phyloP scores from a whole-genome alignment of 2,329 filamentous ascomycete genomes.

The Fusarium goolgardi region DNA sequence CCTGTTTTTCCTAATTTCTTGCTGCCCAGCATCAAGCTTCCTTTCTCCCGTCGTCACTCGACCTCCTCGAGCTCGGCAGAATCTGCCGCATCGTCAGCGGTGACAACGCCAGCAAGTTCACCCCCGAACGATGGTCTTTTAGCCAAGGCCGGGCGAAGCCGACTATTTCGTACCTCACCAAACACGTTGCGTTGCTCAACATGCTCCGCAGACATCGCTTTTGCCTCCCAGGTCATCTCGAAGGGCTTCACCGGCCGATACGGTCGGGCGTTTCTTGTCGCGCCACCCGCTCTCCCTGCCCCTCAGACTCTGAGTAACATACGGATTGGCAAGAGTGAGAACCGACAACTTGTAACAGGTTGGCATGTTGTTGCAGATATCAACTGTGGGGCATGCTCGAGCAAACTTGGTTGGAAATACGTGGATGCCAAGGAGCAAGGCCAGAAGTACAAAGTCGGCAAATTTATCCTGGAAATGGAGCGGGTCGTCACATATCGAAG shows the following conservation, averaged over 20 bases:
- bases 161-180: conserved; percentile 59
- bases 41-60: conserved; percentile 59
- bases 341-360: conserved; percentile 70
- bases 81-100: conserved; percentile 46
- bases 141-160: conserved; percentile 26
- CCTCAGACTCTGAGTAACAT: conserved; percentile 63
- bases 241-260: conserved; percentile 75
- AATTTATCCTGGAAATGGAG: conserved; percentile 74
- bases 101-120: conserved; percentile 48
- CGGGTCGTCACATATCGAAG: conserved; percentile 63
- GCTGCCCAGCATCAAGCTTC: conserved; percentile 62
- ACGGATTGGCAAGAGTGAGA: conserved; percentile 64
- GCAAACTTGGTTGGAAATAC: conserved; percentile 75
- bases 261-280: conserved; percentile 72
- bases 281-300: conserved; percentile 50
- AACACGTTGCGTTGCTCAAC: conserved; percentile 68
- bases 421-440: conserved; percentile 68
- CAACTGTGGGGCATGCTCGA: conserved; percentile 65
- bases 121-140: conserved; percentile 38
- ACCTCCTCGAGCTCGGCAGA: conserved; percentile 51
- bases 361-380: conserved; percentile 74
- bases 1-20: conserved; percentile 64
- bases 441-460: conserved; percentile 76
- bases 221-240: conserved; percentile 69
- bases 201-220: conserved; percentile 71